Base-by-base conservation (phyloP, 139 green algal genomes). In the Chlorella sp. region DNA sequence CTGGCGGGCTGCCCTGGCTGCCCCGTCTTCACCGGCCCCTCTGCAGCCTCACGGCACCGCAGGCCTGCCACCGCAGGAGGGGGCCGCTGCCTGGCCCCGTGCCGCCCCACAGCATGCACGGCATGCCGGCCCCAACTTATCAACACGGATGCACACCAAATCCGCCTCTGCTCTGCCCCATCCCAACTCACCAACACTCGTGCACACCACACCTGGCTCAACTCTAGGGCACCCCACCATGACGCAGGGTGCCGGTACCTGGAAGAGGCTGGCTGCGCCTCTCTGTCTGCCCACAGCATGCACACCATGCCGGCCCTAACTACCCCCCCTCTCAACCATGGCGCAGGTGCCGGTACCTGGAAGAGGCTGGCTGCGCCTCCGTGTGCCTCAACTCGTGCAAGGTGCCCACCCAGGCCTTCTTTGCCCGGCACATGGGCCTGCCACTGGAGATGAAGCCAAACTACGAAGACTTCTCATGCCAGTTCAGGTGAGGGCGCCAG, bases 301-400 rank as follows among this genome's bases (percentile, higher is more conserved):
- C n/a, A n/a, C n/a, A n/a, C n/a, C n/a, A n/a, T n/a, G n/a, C n/a
- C n/a, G n/a, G n/a, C n/a, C n/a, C n/a, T n/a, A n/a, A n/a, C n/a
- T n/a, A n/a, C n/a, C n/a, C n/a, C n/a, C n/a, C n/a, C n/a, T n/a
- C n/a, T n/a, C n/a, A n/a, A n/a, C n/a, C n/a, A 68, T 68, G n/a
- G 15, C 60, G 73, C 93, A 93, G 94, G 86, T 99, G 97, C 88
- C 94, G 97, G 3, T 99, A 98, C 89, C 91, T 99, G 53, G 97
- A 99, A 91, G 86, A 98, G 86, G 76, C 95, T 0, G 96, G 95
- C 15, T 99, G 97, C 86, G 96, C 94, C 0, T 95, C 95, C 3
- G 91, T 98, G 1, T 99, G 97, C 86, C 91, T 98, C 77, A 99
- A 99, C 93, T 97, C 94, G 88, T 99, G 97, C 93, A 98, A 98